Percentiles rank a stretch among this genome's conserved stretches.
phyloP scores from a whole-genome alignment of 225 moss, liverwort and hornwort species.

The Neckera pumila region DNA sequence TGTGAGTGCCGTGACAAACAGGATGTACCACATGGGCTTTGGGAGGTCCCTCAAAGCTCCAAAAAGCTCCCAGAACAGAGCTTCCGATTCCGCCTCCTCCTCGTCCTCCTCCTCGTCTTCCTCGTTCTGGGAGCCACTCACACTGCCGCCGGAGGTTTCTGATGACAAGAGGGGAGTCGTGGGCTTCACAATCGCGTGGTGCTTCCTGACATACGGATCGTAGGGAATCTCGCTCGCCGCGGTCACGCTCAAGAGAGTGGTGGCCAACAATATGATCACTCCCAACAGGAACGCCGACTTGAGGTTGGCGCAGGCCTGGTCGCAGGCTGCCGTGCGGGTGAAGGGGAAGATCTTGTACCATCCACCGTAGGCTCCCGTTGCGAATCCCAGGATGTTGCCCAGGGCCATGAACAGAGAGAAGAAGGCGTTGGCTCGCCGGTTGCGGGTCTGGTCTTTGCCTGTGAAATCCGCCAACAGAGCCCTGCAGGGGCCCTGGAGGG shows the following conservation, averaged over 20 bases:
- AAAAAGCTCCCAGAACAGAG: conserved; percentile 65
- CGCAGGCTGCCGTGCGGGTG: conserved; percentile 45
- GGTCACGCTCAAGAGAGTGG: conserved; percentile 61
- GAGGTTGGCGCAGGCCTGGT: conserved; percentile 57
- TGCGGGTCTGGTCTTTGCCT: conserved; percentile 64
- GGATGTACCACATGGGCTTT: conserved; percentile 74
- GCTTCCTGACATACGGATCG: conserved; percentile 15
- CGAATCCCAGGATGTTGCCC: conserved; percentile 80
- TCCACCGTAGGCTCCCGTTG: conserved; percentile 63
- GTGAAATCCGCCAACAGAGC: conserved; percentile 82
- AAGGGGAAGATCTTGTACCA: conserved; percentile 55
- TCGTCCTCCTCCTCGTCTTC: conserved; percentile 70
- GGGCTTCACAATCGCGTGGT: conserved; percentile 3
- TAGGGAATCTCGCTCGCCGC: conserved; percentile 67
- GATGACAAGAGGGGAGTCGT: conserved; percentile 39
- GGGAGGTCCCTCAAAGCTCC: conserved; percentile 64
- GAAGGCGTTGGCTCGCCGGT: conserved; percentile 70
- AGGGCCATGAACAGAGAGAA: conserved; percentile 89
- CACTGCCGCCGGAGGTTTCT: neutral
- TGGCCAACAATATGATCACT: conserved; percentile 35
- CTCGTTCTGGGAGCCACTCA: neutral
- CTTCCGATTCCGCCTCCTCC: conserved; percentile 54
- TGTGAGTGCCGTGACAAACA: conserved; percentile 67
- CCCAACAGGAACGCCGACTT: conserved; percentile 83
- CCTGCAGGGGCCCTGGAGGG: conserved; percentile 78